Conservation (phyloP, 2,329 filamentous ascomycete species). For the Dothideomycetes sp. region DNA sequence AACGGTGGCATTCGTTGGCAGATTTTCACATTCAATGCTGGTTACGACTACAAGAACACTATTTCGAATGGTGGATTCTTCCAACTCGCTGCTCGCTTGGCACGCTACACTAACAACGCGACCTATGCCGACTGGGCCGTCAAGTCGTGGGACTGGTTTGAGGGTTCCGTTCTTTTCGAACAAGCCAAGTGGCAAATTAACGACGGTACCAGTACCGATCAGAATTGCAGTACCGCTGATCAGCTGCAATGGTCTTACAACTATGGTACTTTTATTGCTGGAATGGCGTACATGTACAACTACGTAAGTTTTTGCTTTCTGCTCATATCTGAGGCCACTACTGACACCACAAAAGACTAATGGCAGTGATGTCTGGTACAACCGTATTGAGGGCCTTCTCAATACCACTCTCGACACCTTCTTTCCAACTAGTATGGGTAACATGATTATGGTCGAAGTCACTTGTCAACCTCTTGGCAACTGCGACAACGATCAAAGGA, state of each 20-base stretch:
- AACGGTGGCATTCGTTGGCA: slow-evolving; percentile 39
- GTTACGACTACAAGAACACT: slow-evolving; percentile 49
- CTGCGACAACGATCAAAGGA: slow-evolving; percentile 62
- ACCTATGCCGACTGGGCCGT: slow-evolving; percentile 71
- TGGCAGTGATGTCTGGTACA: not conserved
- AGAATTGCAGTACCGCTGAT: slow-evolving; percentile 41
- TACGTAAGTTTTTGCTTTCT: slow-evolving; percentile 25
- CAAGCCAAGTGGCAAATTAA: slow-evolving; percentile 38
- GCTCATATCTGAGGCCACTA: too few species aligned
- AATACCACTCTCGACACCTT: slow-evolving; percentile 26
- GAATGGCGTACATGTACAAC: slow-evolving; percentile 54
- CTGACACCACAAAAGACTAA: too few species aligned
- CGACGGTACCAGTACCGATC: slow-evolving; percentile 42
- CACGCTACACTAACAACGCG: slow-evolving; percentile 65
- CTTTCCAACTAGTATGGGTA: slow-evolving; percentile 38
- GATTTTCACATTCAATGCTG: slow-evolving; percentile 65
- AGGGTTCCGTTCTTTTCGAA: slow-evolving; percentile 38
- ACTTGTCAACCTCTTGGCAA: slow-evolving; percentile 50
- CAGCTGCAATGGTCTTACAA: slow-evolving; percentile 54
- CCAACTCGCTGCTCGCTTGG: slow-evolving; percentile 54
- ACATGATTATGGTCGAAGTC: slow-evolving; percentile 52
- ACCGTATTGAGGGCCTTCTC: slow-evolving; percentile 6
- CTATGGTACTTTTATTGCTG: slow-evolving; percentile 54
- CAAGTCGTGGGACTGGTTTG: slow-evolving; percentile 50
- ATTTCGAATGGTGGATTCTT: slow-evolving; percentile 49